Evolutionary conservation across 495 filamentous ascomycete genomes (phyloP), one percentile per base, ranked within the genome.

Genomic region (Trypethelium eluteriae): DNA sequence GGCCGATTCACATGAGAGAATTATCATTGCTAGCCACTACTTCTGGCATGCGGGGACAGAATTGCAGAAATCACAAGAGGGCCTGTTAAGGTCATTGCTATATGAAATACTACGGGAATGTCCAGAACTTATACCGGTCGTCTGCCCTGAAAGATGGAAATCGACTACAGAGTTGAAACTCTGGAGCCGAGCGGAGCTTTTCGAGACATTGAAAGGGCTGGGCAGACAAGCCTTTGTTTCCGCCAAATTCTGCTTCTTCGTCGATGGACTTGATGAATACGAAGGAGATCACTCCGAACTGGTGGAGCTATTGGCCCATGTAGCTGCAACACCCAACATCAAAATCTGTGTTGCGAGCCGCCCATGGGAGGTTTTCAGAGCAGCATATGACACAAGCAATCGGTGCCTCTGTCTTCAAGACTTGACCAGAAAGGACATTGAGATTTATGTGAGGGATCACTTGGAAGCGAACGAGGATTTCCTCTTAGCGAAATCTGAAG

Each of bases 41-140:
- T 78, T 81, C 68, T 81, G 79, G 71, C 73, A 76, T 63, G 69
- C 71, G 5, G 81, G 80, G 1, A 76, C 67, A 7, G 61, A 44
- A 12, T 69, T 79, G 32, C 80, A 82, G 50, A 81, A 76, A 59
- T 77, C 77, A 0, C 74, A 77, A 66, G 67, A 75, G 47, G 81
- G 81, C 2, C 71, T 82, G 11, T 62, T 80, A 1, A 70, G 76
- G 5, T 73, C 75, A 10, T 57, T 81, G 2, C 62, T 82, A 2
- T 78, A 74, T 64, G 71, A 79, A 64, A 70, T 82, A 39, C 68
- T 83, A 14, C 5, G 44, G 0, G 32, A 66, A 47, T 67, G 39
- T 46, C 70, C 69, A 2, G 62, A 62, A 16, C 41, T 72, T 2
- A 69, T 72, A 25, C 53, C 44, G 2, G 14, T 14, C 6, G 39